Evolutionary conservation across 1,284 basidiomycete genomes (phyloP).

Genomic region (Erythrobasidium hasegawianum): DNA sequence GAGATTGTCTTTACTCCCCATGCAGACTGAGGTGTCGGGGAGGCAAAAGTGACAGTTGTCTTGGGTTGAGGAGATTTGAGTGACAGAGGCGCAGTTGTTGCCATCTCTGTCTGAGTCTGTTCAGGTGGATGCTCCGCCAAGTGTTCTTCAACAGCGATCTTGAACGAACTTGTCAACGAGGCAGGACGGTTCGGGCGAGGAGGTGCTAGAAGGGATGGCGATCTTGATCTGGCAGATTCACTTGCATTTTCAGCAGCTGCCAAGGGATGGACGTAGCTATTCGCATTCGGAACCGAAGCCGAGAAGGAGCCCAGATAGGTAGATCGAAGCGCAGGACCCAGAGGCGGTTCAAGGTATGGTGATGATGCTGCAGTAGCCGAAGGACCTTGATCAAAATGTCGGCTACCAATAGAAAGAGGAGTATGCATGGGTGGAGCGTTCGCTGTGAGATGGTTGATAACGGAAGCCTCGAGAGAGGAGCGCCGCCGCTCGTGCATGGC

Average conservation of each 20-base stretch:
- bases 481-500: neutral
- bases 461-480: neutral
- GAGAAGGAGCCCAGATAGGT: neutral
- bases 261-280: neutral
- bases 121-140: neutral
- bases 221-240: neutral
- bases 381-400: neutral
- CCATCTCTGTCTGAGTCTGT: neutral
- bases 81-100: neutral
- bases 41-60: neutral
- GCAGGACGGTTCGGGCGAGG: conserved; percentile 20
- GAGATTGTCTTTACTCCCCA: conserved; percentile 2
- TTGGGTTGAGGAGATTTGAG: neutral
- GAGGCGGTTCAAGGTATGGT: neutral
- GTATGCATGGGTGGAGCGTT: neutral
- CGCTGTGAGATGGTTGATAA: neutral
- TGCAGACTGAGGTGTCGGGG: neutral
- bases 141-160: conserved; percentile 10
- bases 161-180: conserved; percentile 12
- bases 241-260: neutral
- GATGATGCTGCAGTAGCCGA: conserved; percentile 1
- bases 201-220: conserved; percentile 6
- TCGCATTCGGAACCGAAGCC: neutral
- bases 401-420: neutral
- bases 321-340: neutral